These are phyloP conservation scores for Rosa multiflora DNA, from an alignment of 306 rosid species.

Conservation along the genomic window DNA sequence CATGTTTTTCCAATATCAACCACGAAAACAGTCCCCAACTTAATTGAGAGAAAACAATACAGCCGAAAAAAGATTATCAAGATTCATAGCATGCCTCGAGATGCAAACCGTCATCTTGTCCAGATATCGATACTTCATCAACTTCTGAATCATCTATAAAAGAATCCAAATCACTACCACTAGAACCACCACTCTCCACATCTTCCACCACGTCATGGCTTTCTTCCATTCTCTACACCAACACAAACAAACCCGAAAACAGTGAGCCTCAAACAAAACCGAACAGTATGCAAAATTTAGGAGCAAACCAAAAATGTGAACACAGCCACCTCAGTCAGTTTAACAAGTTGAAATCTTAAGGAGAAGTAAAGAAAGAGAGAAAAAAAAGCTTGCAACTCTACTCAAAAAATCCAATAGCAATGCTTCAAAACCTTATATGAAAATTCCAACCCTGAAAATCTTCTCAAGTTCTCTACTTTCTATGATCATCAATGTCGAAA, in stretches of 20 bases:
- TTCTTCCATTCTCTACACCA: conserved; percentile 21
- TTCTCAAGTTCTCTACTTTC: neutral
- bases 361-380: no score
- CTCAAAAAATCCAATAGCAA: neutral
- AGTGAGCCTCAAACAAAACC: conserved; percentile 12
- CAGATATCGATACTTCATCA: conserved; percentile 59
- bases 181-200: conserved; percentile 52
- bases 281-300: neutral
- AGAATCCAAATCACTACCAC: conserved; percentile 41
- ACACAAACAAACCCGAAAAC: neutral
- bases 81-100: conserved; percentile 51
- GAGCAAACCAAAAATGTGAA: neutral
- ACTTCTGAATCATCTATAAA: conserved; percentile 60
- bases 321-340: no score
- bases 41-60: no score
- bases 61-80: neutral
- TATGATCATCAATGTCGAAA: neutral
- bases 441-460: neutral
- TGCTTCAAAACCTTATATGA: neutral
- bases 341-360: no score
- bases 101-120: conserved; percentile 49
- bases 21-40: neutral
- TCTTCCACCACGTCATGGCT: conserved; percentile 54
- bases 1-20: neutral
- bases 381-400: neutral